These are phyloP conservation scores for Ceratocystis harringtonii DNA, from an alignment of 2,329 filamentous ascomycete genomes.

Conservation along the genomic window DNA sequence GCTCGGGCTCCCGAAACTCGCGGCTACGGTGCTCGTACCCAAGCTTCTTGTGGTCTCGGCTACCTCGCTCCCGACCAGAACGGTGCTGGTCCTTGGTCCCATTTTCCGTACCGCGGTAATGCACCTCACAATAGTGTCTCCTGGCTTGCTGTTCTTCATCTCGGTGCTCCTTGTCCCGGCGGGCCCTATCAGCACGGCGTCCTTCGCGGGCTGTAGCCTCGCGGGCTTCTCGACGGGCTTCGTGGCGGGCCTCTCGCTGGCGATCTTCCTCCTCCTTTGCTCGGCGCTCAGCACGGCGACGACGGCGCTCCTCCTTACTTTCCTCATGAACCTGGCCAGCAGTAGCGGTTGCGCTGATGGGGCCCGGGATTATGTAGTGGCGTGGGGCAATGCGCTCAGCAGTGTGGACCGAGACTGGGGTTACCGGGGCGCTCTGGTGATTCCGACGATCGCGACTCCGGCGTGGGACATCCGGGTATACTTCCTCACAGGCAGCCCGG, in stretches of 20 bases:
- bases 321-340: neutral
- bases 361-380: neutral
- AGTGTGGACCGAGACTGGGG: neutral
- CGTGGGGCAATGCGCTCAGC: neutral
- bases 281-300: neutral
- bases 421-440: neutral
- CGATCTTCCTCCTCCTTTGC: neutral
- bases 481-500: constrained; percentile 7
- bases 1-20: neutral
- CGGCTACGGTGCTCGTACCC: neutral
- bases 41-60: neutral
- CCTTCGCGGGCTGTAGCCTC: neutral
- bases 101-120: neutral
- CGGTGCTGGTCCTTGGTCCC: neutral
- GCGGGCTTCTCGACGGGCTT: neutral
- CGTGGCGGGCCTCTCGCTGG: neutral
- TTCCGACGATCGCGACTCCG: neutral
- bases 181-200: neutral
- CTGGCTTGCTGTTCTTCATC: neutral
- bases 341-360: neutral
- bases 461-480: constrained; percentile 7
- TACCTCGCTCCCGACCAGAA: neutral
- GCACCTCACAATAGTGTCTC: neutral
- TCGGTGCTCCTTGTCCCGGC: neutral
- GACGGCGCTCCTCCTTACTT: neutral